A percentile compares a stretch with the other conserved stretches of the same genome.
These are phyloP conservation scores for Candida piceae DNA, from an alignment of 805 yeast genomes.

Conservation along the genomic window DNA sequence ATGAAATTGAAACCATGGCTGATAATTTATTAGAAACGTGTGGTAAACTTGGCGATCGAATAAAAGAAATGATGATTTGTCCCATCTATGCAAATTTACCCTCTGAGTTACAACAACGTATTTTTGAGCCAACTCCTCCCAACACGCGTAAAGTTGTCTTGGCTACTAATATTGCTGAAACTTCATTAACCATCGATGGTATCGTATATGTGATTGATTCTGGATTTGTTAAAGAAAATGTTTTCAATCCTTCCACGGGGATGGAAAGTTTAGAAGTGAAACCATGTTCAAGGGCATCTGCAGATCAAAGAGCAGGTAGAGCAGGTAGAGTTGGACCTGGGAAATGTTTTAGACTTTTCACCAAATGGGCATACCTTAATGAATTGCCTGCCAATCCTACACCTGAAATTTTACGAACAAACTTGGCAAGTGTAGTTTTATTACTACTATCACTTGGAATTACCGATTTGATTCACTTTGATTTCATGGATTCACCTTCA, in stretches of 20 bases:
- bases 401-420: constrained; percentile 89
- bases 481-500: constrained; percentile 88
- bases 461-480: constrained; percentile 74
- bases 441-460: constrained; percentile 80
- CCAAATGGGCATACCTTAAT: constrained; percentile 72
- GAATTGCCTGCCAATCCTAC: constrained; percentile 77
- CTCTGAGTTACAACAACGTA: constrained; percentile 69
- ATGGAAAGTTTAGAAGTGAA: constrained; percentile 83
- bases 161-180: constrained; percentile 96
- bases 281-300: constrained; percentile 92
- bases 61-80: constrained; percentile 62
- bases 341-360: constrained; percentile 83
- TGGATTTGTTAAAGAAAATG: constrained; percentile 90
- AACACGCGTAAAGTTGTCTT: constrained; percentile 79
- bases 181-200: constrained; percentile 95
- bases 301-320: constrained; percentile 95
- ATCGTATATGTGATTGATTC: constrained; percentile 91
- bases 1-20: constrained; percentile 82
- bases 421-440: constrained; percentile 70
- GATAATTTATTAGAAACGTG: constrained; percentile 66
- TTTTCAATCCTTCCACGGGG: constrained; percentile 80
- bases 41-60: constrained; percentile 52
- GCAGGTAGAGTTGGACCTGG: constrained; percentile 99
- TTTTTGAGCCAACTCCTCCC: constrained; percentile 84
- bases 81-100: constrained; percentile 93